Percentiles rank a stretch among this genome's conserved stretches.
phyloP scores from a whole-genome alignment of 2,329 filamentous ascomycete species.

The Trichoderma cornu-damae region DNA sequence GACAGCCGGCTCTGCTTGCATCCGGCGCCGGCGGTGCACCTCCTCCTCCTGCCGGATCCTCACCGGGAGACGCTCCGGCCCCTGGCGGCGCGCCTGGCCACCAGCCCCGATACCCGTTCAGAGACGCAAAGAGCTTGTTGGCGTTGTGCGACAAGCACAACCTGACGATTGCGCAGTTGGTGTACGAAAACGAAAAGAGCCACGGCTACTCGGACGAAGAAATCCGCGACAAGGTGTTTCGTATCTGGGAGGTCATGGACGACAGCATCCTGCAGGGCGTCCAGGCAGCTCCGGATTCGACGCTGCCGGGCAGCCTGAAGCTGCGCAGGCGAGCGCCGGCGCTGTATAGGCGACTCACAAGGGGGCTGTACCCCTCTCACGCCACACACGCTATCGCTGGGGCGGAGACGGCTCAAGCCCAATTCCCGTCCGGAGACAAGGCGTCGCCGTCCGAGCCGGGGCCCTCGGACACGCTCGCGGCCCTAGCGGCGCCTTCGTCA shows the following conservation, averaged over 20 bases:
- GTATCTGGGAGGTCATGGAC: slow-evolving; percentile 15
- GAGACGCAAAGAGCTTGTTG: slow-evolving; percentile 10
- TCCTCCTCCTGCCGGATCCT: not conserved
- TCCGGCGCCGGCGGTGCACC: not conserved
- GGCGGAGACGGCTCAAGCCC: not conserved
- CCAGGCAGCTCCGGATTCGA: slow-evolving; percentile 9
- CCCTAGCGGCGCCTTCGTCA: not conserved
- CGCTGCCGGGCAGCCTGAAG: slow-evolving; percentile 3
- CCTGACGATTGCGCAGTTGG: slow-evolving; percentile 8
- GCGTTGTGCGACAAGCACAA: slow-evolving; percentile 9
- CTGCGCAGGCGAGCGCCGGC: slow-evolving; percentile 10
- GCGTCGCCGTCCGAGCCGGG: not conserved
- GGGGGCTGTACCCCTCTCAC: slow-evolving; percentile 8
- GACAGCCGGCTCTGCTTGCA: not conserved
- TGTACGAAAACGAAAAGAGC: slow-evolving; percentile 15
- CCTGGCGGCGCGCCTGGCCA: not conserved
- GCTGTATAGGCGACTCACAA: slow-evolving; percentile 13
- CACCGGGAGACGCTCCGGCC: not conserved
- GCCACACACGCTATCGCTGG: not conserved
- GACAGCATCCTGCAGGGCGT: slow-evolving; percentile 11
- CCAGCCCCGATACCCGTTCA: slow-evolving; percentile 10
- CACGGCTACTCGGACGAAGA: slow-evolving; percentile 8
- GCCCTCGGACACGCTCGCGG: not conserved
- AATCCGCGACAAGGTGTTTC: slow-evolving; percentile 9
- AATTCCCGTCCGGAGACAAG: not conserved